Percentiles rank a stretch among this genome's conserved stretches.
Conservation (phyloP, 2,329 filamentous ascomycete genomes). For the Hirsutella minnesotensis region DNA sequence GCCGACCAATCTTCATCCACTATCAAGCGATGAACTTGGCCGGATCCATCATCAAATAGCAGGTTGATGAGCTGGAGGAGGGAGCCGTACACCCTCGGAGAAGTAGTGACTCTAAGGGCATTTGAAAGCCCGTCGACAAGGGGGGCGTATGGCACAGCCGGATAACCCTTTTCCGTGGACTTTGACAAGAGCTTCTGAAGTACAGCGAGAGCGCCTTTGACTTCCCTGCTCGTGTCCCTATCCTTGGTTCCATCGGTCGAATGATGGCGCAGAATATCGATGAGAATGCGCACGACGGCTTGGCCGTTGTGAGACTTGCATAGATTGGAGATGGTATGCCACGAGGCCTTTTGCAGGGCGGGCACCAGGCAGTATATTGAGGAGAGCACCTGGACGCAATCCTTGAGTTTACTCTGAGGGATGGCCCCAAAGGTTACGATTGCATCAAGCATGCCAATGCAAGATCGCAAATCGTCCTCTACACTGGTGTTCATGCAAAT, state of each 20-base stretch:
- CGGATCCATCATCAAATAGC: slow-evolving; percentile 40
- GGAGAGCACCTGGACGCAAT: slow-evolving; percentile 59
- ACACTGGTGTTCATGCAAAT: slow-evolving; percentile 59
- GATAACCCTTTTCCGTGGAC: slow-evolving; percentile 46
- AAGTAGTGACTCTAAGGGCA: slow-evolving; percentile 31
- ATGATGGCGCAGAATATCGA: slow-evolving; percentile 47
- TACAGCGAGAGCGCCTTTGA: slow-evolving; percentile 51
- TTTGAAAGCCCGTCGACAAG: slow-evolving; percentile 45
- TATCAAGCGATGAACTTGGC: slow-evolving; percentile 42
- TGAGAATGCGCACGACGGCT: slow-evolving; percentile 51
- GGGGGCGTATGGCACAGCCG: slow-evolving; percentile 44
- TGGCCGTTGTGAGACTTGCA: slow-evolving; percentile 65
- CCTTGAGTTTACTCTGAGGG: slow-evolving; percentile 47
- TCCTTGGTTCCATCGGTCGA: slow-evolving; percentile 31
- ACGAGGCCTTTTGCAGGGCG: slow-evolving; percentile 49
- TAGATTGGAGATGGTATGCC: slow-evolving; percentile 59
- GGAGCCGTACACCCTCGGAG: slow-evolving; percentile 32
- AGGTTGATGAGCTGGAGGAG: slow-evolving; percentile 42
- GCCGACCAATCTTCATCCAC: slow-evolving; percentile 55
- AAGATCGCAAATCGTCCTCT: slow-evolving; percentile 52
- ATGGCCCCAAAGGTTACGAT: slow-evolving; percentile 63
- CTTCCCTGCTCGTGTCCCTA: slow-evolving; percentile 41
- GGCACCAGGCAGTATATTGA: slow-evolving; percentile 58
- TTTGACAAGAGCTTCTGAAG: slow-evolving; percentile 52
- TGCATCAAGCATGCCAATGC: slow-evolving; percentile 56